A percentile compares a stretch with the other conserved stretches of the same genome.
phyloP scores from a whole-genome alignment of 2,329 filamentous ascomycete species.

The Colletotrichum magnum region DNA sequence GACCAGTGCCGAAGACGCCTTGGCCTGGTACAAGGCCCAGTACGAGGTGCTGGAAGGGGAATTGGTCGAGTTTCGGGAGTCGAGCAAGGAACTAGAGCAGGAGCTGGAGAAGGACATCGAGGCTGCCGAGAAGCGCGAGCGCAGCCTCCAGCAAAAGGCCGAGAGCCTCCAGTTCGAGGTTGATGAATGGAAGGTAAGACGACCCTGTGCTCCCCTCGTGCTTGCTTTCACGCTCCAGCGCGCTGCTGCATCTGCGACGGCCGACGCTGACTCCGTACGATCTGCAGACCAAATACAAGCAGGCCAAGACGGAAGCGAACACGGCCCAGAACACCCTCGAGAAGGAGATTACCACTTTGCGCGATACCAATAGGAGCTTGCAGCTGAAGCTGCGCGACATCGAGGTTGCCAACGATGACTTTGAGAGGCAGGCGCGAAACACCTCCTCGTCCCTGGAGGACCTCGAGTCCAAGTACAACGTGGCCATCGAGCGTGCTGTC shows the following conservation, averaged over 20 bases:
- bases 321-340: constrained; percentile 87
- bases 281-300: constrained; percentile 90
- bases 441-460: constrained; percentile 97
- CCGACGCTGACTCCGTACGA: constrained; percentile 34
- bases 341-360: constrained; percentile 94
- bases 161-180: constrained; percentile 90
- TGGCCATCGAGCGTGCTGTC: constrained; percentile 90
- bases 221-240: not conserved
- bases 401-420: constrained; percentile 98
- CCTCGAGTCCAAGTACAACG: constrained; percentile 96
- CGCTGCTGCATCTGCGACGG: not conserved
- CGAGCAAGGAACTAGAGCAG: constrained; percentile 92
- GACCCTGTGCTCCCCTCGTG: not conserved
- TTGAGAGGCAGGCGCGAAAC: constrained; percentile 94
- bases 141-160: constrained; percentile 86
- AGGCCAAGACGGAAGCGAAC: constrained; percentile 90
- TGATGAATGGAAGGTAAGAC: constrained; percentile 90
- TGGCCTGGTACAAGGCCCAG: constrained; percentile 95
- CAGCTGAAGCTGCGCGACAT: constrained; percentile 91
- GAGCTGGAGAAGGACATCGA: constrained; percentile 98
- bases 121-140: constrained; percentile 92
- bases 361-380: constrained; percentile 85
- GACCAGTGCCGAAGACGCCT: constrained; percentile 77
- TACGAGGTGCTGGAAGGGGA: constrained; percentile 94
- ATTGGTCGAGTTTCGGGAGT: constrained; percentile 92